These are phyloP conservation scores for Cladophialophora psammophila DNA, from an alignment of 2,329 filamentous ascomycete species.

Conservation along the genomic window DNA sequence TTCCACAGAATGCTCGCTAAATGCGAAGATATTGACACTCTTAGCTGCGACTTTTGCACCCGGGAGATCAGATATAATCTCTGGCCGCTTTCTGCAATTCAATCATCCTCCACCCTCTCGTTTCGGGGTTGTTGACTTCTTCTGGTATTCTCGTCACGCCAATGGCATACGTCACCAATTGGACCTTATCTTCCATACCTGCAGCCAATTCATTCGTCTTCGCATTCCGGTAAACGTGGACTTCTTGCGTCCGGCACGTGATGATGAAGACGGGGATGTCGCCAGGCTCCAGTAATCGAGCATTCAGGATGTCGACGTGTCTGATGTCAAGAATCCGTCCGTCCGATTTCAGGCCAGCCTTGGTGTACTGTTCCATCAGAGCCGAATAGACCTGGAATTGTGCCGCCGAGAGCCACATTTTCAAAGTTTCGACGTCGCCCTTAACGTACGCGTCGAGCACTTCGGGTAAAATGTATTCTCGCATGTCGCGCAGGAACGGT, in stretches of 20 bases:
- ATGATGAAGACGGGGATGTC: conserved; percentile 89
- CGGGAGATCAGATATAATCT: conserved; percentile 73
- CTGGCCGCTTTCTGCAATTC: conserved; percentile 98
- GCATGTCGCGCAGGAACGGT: conserved; percentile 91
- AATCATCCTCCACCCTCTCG: conserved; percentile 94
- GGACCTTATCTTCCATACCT: conserved; percentile 98
- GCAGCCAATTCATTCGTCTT: conserved; percentile 90
- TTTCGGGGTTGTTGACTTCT: conserved; percentile 96
- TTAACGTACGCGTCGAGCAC: conserved; percentile 98
- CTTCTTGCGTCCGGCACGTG: conserved; percentile 94
- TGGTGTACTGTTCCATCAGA: conserved; percentile 94
- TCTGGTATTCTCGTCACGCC: conserved; percentile 92
- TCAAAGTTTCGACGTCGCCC: conserved; percentile 87
- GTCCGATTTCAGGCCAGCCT: conserved; percentile 90
- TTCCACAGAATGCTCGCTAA: conserved; percentile 32
- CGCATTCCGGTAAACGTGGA: conserved; percentile 93
- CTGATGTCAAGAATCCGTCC: conserved; percentile 94
- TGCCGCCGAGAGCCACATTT: conserved; percentile 93
- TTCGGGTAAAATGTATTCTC: conserved; percentile 97
- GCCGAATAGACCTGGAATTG: conserved; percentile 97
- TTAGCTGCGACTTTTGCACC: background rate
- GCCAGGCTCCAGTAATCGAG: conserved; percentile 57
- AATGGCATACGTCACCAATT: conserved; percentile 97
- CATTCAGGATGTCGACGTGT: conserved; percentile 76
- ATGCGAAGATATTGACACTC: conserved; percentile 20